phyloP scores from a whole-genome alignment of 805 yeast species.

The Cyberlindnera nakhonratchasimensis region DNA sequence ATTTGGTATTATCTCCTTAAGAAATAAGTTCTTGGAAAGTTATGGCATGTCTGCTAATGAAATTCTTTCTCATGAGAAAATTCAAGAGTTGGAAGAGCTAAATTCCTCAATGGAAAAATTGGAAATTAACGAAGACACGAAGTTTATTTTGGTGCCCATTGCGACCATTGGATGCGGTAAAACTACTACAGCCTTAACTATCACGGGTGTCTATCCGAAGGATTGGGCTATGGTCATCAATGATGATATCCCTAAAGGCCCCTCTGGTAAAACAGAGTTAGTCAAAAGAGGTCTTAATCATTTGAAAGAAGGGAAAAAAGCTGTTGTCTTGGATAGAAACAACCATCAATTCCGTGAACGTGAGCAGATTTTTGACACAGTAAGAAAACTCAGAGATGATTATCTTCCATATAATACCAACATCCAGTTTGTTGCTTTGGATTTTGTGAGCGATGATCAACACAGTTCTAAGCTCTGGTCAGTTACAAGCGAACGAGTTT shows the following conservation, averaged over 20 bases:
- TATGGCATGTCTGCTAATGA: slow-evolving; percentile 58
- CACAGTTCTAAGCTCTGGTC: slow-evolving; percentile 40
- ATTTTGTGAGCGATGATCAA: slow-evolving; percentile 50
- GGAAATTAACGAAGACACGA: slow-evolving; percentile 37
- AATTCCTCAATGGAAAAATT: slow-evolving; percentile 36
- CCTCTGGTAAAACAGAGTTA: slow-evolving; percentile 45
- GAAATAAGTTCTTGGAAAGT: slow-evolving; percentile 59
- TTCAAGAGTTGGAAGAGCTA: slow-evolving; percentile 36
- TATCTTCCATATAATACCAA: slow-evolving; percentile 42
- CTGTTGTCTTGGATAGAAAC: slow-evolving; percentile 78
- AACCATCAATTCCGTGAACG: slow-evolving; percentile 76
- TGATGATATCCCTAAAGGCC: slow-evolving; percentile 57
- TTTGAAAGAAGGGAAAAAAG: slow-evolving; percentile 35
- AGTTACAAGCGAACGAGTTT: slow-evolving; percentile 57
- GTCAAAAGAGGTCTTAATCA: slow-evolving; percentile 44
- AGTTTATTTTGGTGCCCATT: slow-evolving; percentile 71
- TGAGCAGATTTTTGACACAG: slow-evolving; percentile 54
- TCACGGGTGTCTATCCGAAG: slow-evolving; percentile 48
- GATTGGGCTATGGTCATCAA: slow-evolving; percentile 77
- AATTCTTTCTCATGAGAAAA: slow-evolving; percentile 44
- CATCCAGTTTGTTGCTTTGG: slow-evolving; percentile 61
- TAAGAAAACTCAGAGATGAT: slow-evolving; percentile 39
- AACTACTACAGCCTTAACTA: slow-evolving; percentile 70
- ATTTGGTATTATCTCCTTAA: slow-evolving; percentile 68
- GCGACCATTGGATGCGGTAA: slow-evolving; percentile 96